phyloP scores from a whole-genome alignment of 2,329 filamentous ascomycete genomes.

The Arthrobotrys sphaeroides region DNA sequence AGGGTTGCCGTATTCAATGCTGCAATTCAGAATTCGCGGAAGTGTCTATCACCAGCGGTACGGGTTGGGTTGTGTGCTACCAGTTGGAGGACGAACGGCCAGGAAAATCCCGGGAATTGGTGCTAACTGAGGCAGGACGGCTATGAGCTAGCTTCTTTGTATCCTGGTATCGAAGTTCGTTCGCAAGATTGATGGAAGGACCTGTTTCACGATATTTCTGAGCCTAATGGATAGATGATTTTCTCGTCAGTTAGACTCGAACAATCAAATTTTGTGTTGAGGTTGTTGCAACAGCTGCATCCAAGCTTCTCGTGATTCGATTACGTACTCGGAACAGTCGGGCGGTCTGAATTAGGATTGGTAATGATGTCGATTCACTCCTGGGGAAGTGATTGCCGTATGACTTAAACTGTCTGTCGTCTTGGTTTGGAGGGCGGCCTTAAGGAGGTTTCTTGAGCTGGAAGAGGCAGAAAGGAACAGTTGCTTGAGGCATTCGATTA shows the following conservation, averaged over 20 bases:
- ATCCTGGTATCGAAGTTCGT: no score
- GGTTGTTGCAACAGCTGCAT: constrained; percentile 23
- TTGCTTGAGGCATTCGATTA: constrained; percentile 42
- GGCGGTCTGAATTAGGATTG: neutral
- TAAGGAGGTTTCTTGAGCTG: constrained; percentile 41
- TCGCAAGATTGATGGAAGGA: no score
- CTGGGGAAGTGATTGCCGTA: neutral
- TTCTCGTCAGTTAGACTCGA: neutral
- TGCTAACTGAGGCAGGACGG: no score
- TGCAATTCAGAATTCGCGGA: neutral
- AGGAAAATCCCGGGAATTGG: no score
- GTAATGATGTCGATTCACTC: constrained; percentile 8
- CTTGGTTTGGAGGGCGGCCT: neutral
- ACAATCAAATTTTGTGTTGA: constrained; percentile 28
- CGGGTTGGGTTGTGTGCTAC: no score
- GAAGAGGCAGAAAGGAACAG: constrained; percentile 19
- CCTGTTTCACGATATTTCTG: no score
- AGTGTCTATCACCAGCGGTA: no score
- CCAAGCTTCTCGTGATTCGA: constrained; percentile 16
- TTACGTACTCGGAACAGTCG: constrained; percentile 43
- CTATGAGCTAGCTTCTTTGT: no score
- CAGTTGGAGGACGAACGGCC: no score
- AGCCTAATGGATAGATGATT: no score
- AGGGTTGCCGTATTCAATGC: neutral
- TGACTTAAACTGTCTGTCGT: neutral